Base-by-base conservation (phyloP, 345 rosid genomes). In the Salix koriyanagi region DNA sequence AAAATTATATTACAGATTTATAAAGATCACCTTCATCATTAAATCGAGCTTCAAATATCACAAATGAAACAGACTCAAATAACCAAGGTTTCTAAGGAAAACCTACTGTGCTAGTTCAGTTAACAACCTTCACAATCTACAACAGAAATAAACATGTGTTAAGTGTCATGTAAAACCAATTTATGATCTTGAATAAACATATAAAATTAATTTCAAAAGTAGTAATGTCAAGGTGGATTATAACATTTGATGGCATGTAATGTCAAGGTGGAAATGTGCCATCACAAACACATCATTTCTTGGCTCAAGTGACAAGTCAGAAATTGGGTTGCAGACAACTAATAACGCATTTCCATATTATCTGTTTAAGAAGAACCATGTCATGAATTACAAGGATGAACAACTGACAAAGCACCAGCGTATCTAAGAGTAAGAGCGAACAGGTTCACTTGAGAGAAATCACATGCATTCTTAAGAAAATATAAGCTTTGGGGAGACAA, bases 1-100 rank as follows among this genome's bases (percentile, higher is more conserved):
- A 21, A 41, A 67, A 67, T 66, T 36, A 37, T 72, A 21, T 13
- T 11, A 5, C 6, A 58, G 26, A 72, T 65, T 13, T 36, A 56
- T 58, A 56, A n/a, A 32, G 37, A 42, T 19, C 34, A 4, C 18
- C 34, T 23, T 73, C 44, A 26, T 14, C 56, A 72, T 34, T 72
- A 72, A 72, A 21, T 62, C 39, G 28, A 30, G 58, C 56, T 64
- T 34, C 76, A 25, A 74, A 62, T 44, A 74, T 48, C 41, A 64
- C 67, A 65, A 26, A 44, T 14, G 39, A 39, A 21, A 23, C 26
- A 44, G 54, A 41, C 13, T 28, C 16, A 41, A 71, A 26, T 11
- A 52, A 7, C 7, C 15, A 48, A 10, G 44, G n/a, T 15, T 19
- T 28, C 34, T 10, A 48, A 71, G 37, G 44, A 74, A 64, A 8